Percentiles rank a stretch among this genome's conserved stretches.
Conservation (phyloP, 176 grass and related monocot genomes). For the Eremochloa ophiuroides region DNA sequence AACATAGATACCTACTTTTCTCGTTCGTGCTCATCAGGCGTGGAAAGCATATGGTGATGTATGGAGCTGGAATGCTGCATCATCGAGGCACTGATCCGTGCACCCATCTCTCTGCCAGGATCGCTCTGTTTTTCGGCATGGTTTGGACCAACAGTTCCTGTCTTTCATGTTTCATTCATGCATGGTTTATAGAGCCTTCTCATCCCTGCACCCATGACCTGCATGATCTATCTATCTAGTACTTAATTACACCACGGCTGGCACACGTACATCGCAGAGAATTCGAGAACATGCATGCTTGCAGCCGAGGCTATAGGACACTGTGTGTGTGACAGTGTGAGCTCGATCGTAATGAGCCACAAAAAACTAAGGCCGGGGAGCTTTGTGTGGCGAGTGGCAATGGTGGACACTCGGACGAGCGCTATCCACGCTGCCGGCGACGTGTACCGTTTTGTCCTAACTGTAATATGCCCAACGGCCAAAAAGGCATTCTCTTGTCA, state of each 20-base stretch:
- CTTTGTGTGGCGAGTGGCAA: background rate
- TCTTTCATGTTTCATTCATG: background rate
- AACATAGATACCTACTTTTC: background rate
- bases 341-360: background rate
- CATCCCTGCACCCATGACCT: no score
- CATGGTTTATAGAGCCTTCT: background rate
- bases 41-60: background rate
- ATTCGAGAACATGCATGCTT: background rate
- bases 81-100: no score
- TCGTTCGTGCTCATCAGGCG: background rate
- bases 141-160: background rate
- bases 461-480: background rate
- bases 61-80: no score
- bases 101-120: background rate
- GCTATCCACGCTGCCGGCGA: background rate
- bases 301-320: background rate
- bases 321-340: background rate
- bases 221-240: no score
- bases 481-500: background rate
- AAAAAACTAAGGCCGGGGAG: background rate
- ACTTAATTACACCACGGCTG: background rate
- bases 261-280: background rate
- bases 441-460: background rate
- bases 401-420: slow-evolving; percentile 22
- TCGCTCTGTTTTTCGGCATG: background rate